Conservation (phyloP, 305 asterid species). For the Fraxinus baroniana region DNA sequence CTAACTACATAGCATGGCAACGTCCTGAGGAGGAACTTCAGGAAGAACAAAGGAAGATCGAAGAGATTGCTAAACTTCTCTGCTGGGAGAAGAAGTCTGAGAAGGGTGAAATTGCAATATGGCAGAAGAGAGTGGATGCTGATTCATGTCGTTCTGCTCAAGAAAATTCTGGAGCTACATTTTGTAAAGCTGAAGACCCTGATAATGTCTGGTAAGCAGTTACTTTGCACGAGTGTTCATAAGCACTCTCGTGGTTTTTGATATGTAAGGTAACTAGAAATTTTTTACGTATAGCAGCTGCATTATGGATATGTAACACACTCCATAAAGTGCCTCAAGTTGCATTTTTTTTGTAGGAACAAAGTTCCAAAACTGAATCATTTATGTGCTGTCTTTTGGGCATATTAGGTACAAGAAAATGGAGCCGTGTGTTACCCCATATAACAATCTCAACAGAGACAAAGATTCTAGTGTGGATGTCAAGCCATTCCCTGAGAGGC, state of each 20-base stretch:
- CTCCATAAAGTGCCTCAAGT: constrained; percentile 8
- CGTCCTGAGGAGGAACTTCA: constrained; percentile 85
- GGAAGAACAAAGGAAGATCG: constrained; percentile 90
- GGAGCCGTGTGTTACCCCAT: constrained; percentile 76
- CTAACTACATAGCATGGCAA: constrained; percentile 81
- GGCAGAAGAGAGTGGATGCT: constrained; percentile 86
- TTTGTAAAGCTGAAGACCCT: constrained; percentile 64
- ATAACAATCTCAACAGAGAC: constrained; percentile 37
- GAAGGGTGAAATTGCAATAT: constrained; percentile 84
- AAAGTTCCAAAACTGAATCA: constrained; percentile 2
- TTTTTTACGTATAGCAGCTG: not conserved
- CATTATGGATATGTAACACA: not conserved
- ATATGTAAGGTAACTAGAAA: not conserved
- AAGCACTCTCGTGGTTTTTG: not conserved
- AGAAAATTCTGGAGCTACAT: constrained; percentile 59
- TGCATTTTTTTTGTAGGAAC: not conserved
- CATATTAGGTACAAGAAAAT: constrained; percentile 79
- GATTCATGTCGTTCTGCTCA: constrained; percentile 74
- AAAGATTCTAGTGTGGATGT: constrained; percentile 29
- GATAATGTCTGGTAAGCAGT: constrained; percentile 79
- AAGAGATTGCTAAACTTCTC: constrained; percentile 81
- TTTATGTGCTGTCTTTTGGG: not conserved
- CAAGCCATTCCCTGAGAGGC: constrained; percentile 88
- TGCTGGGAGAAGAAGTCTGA: constrained; percentile 96
- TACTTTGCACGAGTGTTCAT: not conserved